Evolutionary conservation across 2,329 filamentous ascomycete genomes (phyloP), one percentile per base, ranked within the genome.

Genomic region (Aspergillus cejpii): DNA sequence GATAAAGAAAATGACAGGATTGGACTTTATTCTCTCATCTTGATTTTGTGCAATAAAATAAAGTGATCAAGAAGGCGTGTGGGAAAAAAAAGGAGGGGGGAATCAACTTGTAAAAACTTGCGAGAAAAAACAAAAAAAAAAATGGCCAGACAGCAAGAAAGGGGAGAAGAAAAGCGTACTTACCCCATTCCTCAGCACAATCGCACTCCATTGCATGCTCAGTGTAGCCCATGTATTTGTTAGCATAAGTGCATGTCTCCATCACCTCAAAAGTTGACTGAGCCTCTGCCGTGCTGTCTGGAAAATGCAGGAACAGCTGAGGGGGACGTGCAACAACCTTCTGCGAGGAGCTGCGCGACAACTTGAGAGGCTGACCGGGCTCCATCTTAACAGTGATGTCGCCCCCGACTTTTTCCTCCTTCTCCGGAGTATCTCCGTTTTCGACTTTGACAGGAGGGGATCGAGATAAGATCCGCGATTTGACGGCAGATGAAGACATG

Each of bases 201-300:
- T 98, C 92, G 70, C 92, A 98, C 68, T 96, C 92, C 67, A 97
- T 76, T 48, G 87, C 91, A 70, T 90, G 86, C 61, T 96, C 91
- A 20, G 92, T 94, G 53, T 84, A 85, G 41, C 92, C 92, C 71
- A 97, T 82, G 55, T 86, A 81, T 67, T 94, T 96, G 54, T 89
- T 88, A 43, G 87, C 88, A 68, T 98, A 98, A 26, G 86, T 84
- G 67, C 91, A 97, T 56, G 87, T 80, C 41, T 83, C 73, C 52
- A 98, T 89, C 41, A 91, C 74, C 54, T 87, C 80, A 58, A 98
- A 98, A 11, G 80, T 80, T 20, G 75, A 72, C 55, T 79, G 83
- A 3, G 92, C 86, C 56, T 92, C 86, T 27, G 74, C 69, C 2
- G 88, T 94, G 54, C 81, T 82, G 66, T 96, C 84, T 29, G 86